phyloP scores from a whole-genome alignment of 2,329 filamentous ascomycete species.

The Epichloe amarillans region DNA sequence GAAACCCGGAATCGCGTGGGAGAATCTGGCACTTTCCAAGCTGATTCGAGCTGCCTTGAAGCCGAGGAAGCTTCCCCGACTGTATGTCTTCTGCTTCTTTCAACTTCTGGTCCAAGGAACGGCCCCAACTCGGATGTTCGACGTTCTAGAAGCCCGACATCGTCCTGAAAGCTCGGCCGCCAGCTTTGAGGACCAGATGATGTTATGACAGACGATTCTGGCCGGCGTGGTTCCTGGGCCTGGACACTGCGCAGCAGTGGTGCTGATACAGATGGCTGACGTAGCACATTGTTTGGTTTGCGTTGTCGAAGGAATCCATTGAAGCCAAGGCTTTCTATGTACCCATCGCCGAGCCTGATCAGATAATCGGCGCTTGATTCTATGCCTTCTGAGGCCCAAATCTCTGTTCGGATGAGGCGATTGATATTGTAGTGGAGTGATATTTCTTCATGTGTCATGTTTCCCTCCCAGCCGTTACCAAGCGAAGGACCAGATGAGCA shows the following conservation, averaged over 20 bases:
- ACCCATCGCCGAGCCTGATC: slow-evolving; percentile 31
- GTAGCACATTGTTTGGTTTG: neutral
- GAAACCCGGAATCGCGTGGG: slow-evolving; percentile 23
- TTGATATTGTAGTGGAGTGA: slow-evolving; percentile 26
- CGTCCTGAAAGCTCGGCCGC: slow-evolving; percentile 7
- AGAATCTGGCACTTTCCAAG: slow-evolving; percentile 29
- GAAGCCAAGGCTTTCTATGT: slow-evolving; percentile 21
- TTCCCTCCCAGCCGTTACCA: slow-evolving; percentile 28
- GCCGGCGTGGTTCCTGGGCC: slow-evolving; percentile 4
- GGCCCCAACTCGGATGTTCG: slow-evolving; percentile 6
- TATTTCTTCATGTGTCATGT: slow-evolving; percentile 31
- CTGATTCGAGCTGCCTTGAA: slow-evolving; percentile 23
- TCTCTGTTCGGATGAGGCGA: slow-evolving; percentile 31
- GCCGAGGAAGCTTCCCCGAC: slow-evolving; percentile 33
- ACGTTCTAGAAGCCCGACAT: slow-evolving; percentile 3
- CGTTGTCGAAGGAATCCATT: slow-evolving; percentile 20
- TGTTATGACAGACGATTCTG: slow-evolving; percentile 1
- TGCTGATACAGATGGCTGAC: slow-evolving; percentile 7
- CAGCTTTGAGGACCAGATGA: slow-evolving; percentile 4
- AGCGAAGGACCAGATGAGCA: slow-evolving; percentile 28
- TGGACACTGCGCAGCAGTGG: slow-evolving; percentile 3
- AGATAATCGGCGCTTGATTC: slow-evolving; percentile 36
- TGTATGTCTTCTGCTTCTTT: slow-evolving; percentile 26
- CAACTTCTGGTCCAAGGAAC: slow-evolving; percentile 5
- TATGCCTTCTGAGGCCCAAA: slow-evolving; percentile 34